phyloP scores from a whole-genome alignment of 371 early-diverging fungal genomes.

The Mucor irregularis region DNA sequence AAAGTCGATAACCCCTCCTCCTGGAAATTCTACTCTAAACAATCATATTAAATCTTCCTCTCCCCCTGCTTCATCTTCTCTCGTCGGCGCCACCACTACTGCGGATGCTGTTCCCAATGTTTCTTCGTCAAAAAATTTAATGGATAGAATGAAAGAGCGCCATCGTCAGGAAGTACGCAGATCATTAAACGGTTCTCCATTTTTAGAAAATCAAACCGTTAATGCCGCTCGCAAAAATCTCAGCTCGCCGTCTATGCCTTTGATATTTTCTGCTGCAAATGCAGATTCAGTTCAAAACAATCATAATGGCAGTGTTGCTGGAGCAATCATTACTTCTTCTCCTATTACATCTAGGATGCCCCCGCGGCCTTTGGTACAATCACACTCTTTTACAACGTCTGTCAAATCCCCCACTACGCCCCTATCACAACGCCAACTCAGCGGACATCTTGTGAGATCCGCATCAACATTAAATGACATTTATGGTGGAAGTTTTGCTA shows the following conservation, averaged over 20 bases:
- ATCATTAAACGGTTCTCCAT: slow-evolving; percentile 12
- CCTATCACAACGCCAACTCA: neutral
- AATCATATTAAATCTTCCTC: neutral
- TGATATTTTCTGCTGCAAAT: neutral
- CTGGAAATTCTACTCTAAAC: neutral
- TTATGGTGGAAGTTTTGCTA: neutral
- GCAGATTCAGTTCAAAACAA: neutral
- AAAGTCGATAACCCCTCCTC: neutral
- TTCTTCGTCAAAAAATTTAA: slow-evolving; percentile 5
- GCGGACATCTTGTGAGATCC: slow-evolving; percentile 3
- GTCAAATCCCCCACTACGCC: neutral
- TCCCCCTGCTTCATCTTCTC: slow-evolving; percentile 4
- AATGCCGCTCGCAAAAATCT: neutral
- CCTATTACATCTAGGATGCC: neutral
- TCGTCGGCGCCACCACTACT: neutral
- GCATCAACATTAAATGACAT: slow-evolving; percentile 8
- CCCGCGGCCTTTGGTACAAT: slow-evolving; percentile 4
- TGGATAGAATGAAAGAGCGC: slow-evolving; percentile 34
- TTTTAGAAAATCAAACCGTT: slow-evolving; percentile 10
- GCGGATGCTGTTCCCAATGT: neutral
- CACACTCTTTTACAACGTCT: slow-evolving; percentile 13
- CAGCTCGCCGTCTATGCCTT: slow-evolving; percentile 26
- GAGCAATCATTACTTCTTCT: neutral
- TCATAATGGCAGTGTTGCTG: too few relatives aligned
- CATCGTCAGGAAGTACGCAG: slow-evolving; percentile 26